A percentile compares a stretch with the other conserved stretches of the same genome.
Evolutionary conservation across 768 basidiomycete species (phyloP).

Genomic region (Boletus eberwhitei): DNA sequence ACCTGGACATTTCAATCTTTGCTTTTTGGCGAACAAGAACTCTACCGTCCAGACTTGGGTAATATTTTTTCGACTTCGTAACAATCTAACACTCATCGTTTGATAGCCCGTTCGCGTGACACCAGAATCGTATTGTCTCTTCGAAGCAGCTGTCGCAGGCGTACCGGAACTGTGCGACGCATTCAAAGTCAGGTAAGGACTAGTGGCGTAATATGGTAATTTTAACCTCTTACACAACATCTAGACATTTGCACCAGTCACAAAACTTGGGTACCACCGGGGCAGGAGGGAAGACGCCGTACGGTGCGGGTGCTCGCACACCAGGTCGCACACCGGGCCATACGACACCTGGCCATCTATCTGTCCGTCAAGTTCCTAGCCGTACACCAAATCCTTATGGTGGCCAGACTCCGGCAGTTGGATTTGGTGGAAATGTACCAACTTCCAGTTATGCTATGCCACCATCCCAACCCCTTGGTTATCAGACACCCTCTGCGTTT

Average conservation of each 20-base stretch:
- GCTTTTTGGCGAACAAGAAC: conserved; percentile 90
- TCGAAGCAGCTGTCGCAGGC: conserved; percentile 85
- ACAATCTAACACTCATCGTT: neutral
- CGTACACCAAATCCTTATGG: conserved; percentile 83
- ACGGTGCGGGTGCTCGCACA: conserved; percentile 68
- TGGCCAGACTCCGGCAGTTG: conserved; percentile 35
- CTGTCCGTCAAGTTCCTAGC: conserved; percentile 60
- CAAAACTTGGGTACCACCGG: conserved; percentile 51
- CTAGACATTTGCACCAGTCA: conserved; percentile 77
- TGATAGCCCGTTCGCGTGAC: conserved; percentile 78
- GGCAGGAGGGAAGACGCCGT: conserved; percentile 76
- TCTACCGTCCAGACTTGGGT: conserved; percentile 92
- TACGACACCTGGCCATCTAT: conserved; percentile 78
- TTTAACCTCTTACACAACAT: conserved; percentile 6
- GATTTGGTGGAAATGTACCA: conserved; percentile 28
- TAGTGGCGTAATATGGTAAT: neutral
- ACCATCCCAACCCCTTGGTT: conserved; percentile 37
- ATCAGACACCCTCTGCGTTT: conserved; percentile 37
- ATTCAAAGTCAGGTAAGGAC: conserved; percentile 79
- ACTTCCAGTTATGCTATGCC: conserved; percentile 29
- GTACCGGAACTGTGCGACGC: conserved; percentile 95
- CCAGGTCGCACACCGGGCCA: conserved; percentile 72
- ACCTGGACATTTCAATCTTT: conserved; percentile 91
- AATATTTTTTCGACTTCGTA: neutral
- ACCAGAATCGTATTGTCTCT: conserved; percentile 86